Evolutionary conservation across 768 basidiomycete species (phyloP), one percentile per base, ranked within the genome.

Genomic region (Suillus subaureus): DNA sequence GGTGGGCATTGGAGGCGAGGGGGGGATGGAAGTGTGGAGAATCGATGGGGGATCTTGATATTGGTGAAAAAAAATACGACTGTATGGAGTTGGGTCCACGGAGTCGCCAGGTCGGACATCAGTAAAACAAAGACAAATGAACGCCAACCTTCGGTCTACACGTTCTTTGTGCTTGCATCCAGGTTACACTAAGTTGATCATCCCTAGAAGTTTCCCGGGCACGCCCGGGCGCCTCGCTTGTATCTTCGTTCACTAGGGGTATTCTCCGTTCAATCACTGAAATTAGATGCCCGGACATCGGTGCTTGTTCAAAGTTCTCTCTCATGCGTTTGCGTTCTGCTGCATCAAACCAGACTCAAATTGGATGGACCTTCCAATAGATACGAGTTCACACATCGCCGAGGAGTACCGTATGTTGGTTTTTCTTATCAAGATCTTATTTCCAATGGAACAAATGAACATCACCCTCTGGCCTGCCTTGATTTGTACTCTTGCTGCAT

Each of bases 11-110:
- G 89, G 84, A 18, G 89, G 88, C 0, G 89, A 91, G 72, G 85
- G 84, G 28, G 90, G 89, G 0, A 74, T 90, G 65, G 87, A 86
- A 62, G 77, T 90, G 1, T 91, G 89, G 89, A 84, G 82, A 45
- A 79, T 86, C 6, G 80, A 81, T 13, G 74, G 71, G 61, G 69
- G 74, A 8, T 70, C 72, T 12, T 67, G n/a, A 6, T 33, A 33
- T 33, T 33, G 33, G 6, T 33, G 33, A 33, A 49, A 66, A n/a
- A 65, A 37, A 69, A 4, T 56, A n/a, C 31, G 7, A 16, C 11
- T 6, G 35, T 23, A 3, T 56, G 35, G 55, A 56, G n/a, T 37
- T n/a, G n/a, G 55, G n/a, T 56, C n/a, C 21, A 42, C n/a, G 6
- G 40, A 37, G n/a, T 37, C 13, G 21, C 55, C 13, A 47, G 45